Evolutionary conservation across 2,329 filamentous ascomycete species (phyloP), one percentile per base, ranked within the genome.

Genomic region (Sporothrix mexicana): DNA sequence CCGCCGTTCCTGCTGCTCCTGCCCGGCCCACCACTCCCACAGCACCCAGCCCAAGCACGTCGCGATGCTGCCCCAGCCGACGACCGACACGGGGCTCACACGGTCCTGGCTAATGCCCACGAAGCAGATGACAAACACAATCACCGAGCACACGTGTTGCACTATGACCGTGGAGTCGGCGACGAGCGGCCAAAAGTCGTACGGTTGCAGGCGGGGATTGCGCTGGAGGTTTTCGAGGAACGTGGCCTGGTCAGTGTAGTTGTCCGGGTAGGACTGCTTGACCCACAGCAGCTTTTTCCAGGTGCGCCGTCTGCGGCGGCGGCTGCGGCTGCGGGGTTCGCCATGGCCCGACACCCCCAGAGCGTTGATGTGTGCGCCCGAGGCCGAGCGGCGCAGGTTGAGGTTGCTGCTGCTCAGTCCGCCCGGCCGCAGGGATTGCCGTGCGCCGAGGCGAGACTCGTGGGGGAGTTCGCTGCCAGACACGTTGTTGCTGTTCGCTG

Each of bases 211-310:
- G 55, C 95, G 91, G 4, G 95, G 95, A 80, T 99, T 99, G 66
- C 95, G 90, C 81, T 99, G 95, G 20, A 99, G 89, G 78, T 97
- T 94, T 79, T 98, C 95, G 76, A 99, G 91, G 78, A 99, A 99
- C 1, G 96, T 98, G 74, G 93, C 93, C 80, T 96, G 94, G 80
- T 99, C 96, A 55, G 96, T 98, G 80, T 98, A 98, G 81, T 99
- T 99, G 81, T 99, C 96, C n/a, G 96, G 95, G 80, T 97, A 97
- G 47, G 93, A 93, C 81, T 98, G 96, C 83, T 97, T 97, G 79
- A 99, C 95, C 96, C 96, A 99, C 72, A 99, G 88, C 76, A 99
- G 83, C 84, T 98, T 98, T 86, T 97, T 97, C 93, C 95, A 98
- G 12, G 89, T 89, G 69, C 90, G 88, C 79, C 91, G 93, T 76